Evolutionary conservation across 2,329 filamentous ascomycete species (phyloP), one percentile per base, ranked within the genome.

Genomic region (Ophiostoma australiae): DNA sequence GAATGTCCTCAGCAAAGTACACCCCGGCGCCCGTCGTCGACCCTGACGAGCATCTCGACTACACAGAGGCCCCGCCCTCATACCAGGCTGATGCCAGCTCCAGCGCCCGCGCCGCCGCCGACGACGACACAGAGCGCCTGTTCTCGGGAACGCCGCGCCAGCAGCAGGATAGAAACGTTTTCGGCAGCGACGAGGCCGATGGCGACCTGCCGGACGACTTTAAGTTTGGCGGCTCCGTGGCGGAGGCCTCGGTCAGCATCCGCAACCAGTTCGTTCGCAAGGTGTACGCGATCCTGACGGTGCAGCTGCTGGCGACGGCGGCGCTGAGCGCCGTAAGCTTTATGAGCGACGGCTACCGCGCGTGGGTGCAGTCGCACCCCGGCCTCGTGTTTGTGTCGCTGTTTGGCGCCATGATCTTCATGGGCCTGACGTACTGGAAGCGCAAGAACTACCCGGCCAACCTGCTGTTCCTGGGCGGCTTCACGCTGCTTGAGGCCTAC

Each of bases 261-360:
- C 91, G 94, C 76, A 97, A 97, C 89, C 92, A 95, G 81, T 99
- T 97, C 81, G 86, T 97, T 76, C 90, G 94, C 81, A 98, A 98
- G 85, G 95, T 99, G 78, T 99, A 99, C 83, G 91, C 93, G 72
- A 99, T 99, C 81, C 86, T 99, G 82, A 97, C 95, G n/a, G 89
- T 93, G 69, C 95, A 99, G 80, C 89, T 99, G 70, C 84, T 98
- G 78, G 88, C 90, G 72, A 99, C 95, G 8, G 91, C 90, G 52
- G 85, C 87, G 73, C 85, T 98, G 75, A 93, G 91, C 82, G 87
- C 90, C 73, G 82, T 97, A 76, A 95, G 91, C 75, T 98, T 98
- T 86, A 91, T 92, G 81, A 96, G 88, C 82, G 77, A 81, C 13
- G 82, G 84, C 71, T 99, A 98, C 84, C 92, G 90, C 79, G 77